Evolutionary conservation across 352 stramenopile species (phyloP), one percentile per base, ranked within the genome.

Genomic region (Plasmopara viticola): DNA sequence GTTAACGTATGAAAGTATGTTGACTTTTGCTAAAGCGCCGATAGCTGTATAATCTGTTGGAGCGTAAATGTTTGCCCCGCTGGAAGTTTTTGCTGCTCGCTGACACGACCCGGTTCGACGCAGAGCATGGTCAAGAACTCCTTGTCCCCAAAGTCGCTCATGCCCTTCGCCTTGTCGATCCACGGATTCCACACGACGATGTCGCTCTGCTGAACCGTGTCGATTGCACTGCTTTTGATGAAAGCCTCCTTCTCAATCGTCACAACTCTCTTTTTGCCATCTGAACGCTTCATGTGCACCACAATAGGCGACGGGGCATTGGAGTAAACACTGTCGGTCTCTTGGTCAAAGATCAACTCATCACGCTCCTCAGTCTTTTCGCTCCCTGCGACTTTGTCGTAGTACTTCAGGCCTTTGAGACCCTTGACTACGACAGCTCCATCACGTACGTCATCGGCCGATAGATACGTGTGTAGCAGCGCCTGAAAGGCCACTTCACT

Each of bases 51-150:
- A 30, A 58, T 60, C 53, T 90, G 79, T 50, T 87, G 77, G 31
- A 90, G 66, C 54, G 68, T 86, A 61, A 75, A 90, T 2, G 74
- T 70, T 34, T 74, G 66, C 43, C 73, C 71, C 0, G 64, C 62
- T 12, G 62, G 67, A 28, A 91, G 77, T 48, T 66, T 73, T 59
- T 88, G 80, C 51, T 72, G 62, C 54, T 81, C 58, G 44, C 75
- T 91, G 18, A 94, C 84, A 38, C 83, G 70, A 15, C 94, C 94
- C 9, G 95, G 94, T 67, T 98, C 94, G 39, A 98, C 83, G 63
- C 95, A 98, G 56, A 98, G 78, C 93, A 98, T 98, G 30, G 84
- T 75, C 42, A 86, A 51, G 62, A 97, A 98, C 68, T 97, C 88
- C 42, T 98, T 94, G 58, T 97, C 84, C 34, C 75, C 88, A 72